phyloP scores from a whole-genome alignment of 1,139 yeast species.

The Hansenula lynferdii region DNA sequence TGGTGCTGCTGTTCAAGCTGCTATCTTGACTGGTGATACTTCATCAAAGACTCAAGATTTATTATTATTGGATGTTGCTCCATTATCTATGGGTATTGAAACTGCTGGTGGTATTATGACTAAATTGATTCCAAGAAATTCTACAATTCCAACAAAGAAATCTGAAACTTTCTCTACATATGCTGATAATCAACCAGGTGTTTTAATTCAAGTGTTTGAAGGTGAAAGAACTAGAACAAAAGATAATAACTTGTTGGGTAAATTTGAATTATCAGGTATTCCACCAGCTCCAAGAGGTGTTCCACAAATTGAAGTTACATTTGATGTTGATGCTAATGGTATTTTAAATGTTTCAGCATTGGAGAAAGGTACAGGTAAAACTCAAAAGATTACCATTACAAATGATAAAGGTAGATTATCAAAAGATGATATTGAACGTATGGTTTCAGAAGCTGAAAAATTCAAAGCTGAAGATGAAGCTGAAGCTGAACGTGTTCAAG shows the following conservation, averaged over 20 bases:
- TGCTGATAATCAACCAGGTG: constrained; percentile 97
- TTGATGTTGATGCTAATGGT: constrained; percentile 95
- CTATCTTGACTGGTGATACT: constrained; percentile 87
- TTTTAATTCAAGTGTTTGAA: constrained; percentile 90
- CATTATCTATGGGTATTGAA: constrained; percentile 94
- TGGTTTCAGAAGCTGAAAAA: constrained; percentile 88
- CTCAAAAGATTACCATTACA: constrained; percentile 73
- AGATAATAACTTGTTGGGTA: constrained; percentile 94
- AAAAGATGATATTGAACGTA: constrained; percentile 87
- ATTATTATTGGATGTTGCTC: constrained; percentile 86
- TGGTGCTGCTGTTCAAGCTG: constrained; percentile 83
- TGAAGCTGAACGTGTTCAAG: constrained; percentile 73
- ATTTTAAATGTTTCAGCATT: constrained; percentile 90
- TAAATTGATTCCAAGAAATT: constrained; percentile 93
- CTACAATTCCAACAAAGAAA: constrained; percentile 95
- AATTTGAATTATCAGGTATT: constrained; percentile 90
- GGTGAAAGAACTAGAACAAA: constrained; percentile 97
- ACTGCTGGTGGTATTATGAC: constrained; percentile 99
- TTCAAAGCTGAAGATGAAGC: constrained; percentile 75
- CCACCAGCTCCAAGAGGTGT: constrained; percentile 99
- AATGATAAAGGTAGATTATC: constrained; percentile 94
- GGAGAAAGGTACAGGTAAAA: constrained; percentile 91
- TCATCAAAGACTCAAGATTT: constrained; percentile 78
- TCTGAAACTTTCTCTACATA: constrained; percentile 96
- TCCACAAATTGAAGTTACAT: constrained; percentile 96